Evolutionary conservation across 352 stramenopile genomes (phyloP).

Genomic region (Phytophthora syringae): DNA sequence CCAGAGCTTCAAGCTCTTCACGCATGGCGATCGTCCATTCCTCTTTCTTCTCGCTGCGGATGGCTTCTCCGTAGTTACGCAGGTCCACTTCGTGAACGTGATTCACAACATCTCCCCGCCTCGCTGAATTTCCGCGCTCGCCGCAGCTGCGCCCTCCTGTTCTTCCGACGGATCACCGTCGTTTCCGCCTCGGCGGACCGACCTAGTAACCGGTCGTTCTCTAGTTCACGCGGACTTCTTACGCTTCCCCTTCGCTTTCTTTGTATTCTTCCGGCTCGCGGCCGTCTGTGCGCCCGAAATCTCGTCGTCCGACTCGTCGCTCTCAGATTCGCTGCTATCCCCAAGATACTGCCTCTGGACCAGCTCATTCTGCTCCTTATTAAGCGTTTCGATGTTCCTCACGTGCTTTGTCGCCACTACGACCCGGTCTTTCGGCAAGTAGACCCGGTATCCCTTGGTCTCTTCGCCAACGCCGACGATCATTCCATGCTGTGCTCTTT

Average conservation of each 20-base stretch:
- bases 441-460: not conserved
- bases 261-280: too few relatives aligned
- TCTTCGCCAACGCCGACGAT: not conserved
- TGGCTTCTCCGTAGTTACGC: too few relatives aligned
- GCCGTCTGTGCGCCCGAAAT: too few relatives aligned
- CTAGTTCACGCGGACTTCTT: too few relatives aligned
- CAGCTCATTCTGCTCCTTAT: not conserved
- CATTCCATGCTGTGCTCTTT: not conserved
- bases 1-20: conserved; percentile 3
- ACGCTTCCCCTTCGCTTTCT: too few relatives aligned
- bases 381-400: not conserved
- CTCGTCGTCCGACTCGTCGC: too few relatives aligned
- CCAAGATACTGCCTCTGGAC: not conserved
- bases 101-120: not conserved
- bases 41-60: not conserved
- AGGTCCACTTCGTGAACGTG: not conserved
- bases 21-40: not conserved
- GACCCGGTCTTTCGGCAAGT: not conserved
- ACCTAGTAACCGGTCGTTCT: too few relatives aligned
- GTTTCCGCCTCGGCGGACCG: too few relatives aligned
- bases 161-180: too few relatives aligned
- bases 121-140: too few relatives aligned
- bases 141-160: too few relatives aligned
- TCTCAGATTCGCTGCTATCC: too few relatives aligned
- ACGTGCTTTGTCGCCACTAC: not conserved